These are phyloP conservation scores for Lodderomyces beijingensis DNA, from an alignment of 1,139 yeast species.

Conservation along the genomic window DNA sequence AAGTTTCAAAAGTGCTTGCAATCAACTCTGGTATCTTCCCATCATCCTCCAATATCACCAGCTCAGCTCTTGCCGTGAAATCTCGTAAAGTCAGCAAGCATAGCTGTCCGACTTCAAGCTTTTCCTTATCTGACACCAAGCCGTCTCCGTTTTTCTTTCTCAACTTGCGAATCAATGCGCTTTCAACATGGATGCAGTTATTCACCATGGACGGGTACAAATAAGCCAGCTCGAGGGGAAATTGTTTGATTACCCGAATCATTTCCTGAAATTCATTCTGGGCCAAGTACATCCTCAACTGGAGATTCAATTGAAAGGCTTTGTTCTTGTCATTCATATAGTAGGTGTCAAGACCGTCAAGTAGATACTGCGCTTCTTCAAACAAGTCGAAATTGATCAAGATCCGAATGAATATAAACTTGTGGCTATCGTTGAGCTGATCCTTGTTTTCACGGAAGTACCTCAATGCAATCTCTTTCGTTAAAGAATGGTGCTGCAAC, in stretches of 20 bases:
- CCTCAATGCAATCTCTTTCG: slow-evolving; percentile 15
- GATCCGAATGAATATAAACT: slow-evolving; percentile 28
- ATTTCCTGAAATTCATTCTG: slow-evolving; percentile 19
- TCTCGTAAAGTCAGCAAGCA: slow-evolving; percentile 20
- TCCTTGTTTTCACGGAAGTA: slow-evolving; percentile 14
- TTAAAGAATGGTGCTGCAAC: slow-evolving; percentile 17
- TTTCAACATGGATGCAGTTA: slow-evolving; percentile 30
- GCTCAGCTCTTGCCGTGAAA: slow-evolving; percentile 32
- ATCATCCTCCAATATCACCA: slow-evolving; percentile 28
- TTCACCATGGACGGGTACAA: slow-evolving; percentile 34
- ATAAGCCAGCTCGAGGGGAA: slow-evolving; percentile 27
- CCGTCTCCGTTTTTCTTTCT: slow-evolving; percentile 5
- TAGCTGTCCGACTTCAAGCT: slow-evolving; percentile 2
- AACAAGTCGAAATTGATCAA: slow-evolving; percentile 26
- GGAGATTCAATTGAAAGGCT: slow-evolving; percentile 22
- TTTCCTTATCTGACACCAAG: background rate
- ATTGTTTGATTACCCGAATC: slow-evolving; percentile 19
- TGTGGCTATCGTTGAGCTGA: slow-evolving; percentile 24
- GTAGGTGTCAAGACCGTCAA: slow-evolving; percentile 19
- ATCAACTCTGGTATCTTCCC: slow-evolving; percentile 19
- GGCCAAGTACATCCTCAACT: slow-evolving; percentile 20
- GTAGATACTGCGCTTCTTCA: slow-evolving; percentile 21
- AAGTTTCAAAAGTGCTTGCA: slow-evolving; percentile 19
- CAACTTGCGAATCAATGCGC: slow-evolving; percentile 14
- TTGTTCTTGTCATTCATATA: slow-evolving; percentile 25